These are phyloP conservation scores for Cladosporium phlei DNA, from an alignment of 2,329 filamentous ascomycete species.

Conservation along the genomic window DNA sequence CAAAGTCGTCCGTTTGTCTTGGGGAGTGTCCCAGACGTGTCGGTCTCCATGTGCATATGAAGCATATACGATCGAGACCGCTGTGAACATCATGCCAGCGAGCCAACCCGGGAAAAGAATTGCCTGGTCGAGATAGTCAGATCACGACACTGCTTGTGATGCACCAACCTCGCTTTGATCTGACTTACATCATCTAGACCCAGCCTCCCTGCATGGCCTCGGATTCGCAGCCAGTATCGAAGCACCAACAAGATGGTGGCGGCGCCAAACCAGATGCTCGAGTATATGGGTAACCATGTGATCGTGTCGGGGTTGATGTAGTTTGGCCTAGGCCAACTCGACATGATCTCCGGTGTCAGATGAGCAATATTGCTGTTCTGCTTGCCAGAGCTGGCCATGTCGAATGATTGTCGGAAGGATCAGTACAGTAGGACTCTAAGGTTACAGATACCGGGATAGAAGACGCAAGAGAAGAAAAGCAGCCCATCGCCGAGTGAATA, in stretches of 20 bases:
- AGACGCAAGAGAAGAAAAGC: no score
- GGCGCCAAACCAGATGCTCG: constrained; percentile 23
- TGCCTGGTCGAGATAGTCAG: constrained; percentile 14
- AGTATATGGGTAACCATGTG: constrained; percentile 24
- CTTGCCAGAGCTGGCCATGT: constrained; percentile 1
- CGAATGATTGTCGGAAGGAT: neutral
- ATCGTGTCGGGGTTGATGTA: constrained; percentile 18
- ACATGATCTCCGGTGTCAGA: constrained; percentile 12
- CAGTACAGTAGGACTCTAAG: neutral
- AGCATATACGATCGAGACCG: constrained; percentile 20
- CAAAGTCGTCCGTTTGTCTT: constrained; percentile 6
- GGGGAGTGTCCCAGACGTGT: constrained; percentile 35
- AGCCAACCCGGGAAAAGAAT: constrained; percentile 25
- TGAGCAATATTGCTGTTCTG: constrained; percentile 14
- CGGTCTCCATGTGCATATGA: constrained; percentile 29
- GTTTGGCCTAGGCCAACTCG: constrained; percentile 15
- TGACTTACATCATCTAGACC: constrained; percentile 31
- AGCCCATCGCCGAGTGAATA: no score
- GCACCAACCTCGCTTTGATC: neutral
- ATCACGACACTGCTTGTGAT: neutral
- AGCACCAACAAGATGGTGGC: constrained; percentile 25
- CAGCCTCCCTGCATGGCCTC: constrained; percentile 24
- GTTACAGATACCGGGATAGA: neutral
- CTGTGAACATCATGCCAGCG: constrained; percentile 21
- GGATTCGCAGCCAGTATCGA: constrained; percentile 28